Evolutionary conservation across 2,329 filamentous ascomycete species (phyloP).

Genomic region (Phaeosphaeriaceae sp.): DNA sequence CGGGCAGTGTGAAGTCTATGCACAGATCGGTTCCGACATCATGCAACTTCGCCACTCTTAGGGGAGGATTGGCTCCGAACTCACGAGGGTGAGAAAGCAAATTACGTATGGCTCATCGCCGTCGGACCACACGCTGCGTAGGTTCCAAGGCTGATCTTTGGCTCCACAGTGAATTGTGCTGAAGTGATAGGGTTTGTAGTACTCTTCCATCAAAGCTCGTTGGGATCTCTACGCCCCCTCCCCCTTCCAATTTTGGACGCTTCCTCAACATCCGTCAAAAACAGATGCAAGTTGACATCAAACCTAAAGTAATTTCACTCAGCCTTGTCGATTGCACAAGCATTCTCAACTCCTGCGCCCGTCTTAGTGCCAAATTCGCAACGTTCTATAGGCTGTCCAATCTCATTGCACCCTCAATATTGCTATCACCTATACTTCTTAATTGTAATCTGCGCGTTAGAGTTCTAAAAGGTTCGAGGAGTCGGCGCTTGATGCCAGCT

Average conservation of each 20-base stretch:
- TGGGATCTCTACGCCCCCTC: not conserved
- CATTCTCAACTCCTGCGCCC: slow-evolving; percentile 3
- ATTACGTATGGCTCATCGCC: not conserved
- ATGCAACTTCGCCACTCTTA: slow-evolving; percentile 4
- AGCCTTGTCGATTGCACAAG: slow-evolving; percentile 1
- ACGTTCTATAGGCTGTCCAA: slow-evolving; percentile 10
- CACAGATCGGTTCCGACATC: slow-evolving; percentile 2
- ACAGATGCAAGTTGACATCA: too few relatives aligned
- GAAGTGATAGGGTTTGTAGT: slow-evolving; percentile 1
- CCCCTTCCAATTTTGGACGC: not conserved
- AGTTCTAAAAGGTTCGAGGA: slow-evolving; percentile 6
- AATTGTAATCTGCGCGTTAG: slow-evolving; percentile 4
- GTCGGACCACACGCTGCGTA: not conserved
- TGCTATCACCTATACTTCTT: too few relatives aligned
- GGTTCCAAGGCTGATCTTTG: slow-evolving; percentile 1
- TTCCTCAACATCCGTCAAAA: not conserved
- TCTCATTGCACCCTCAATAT: too few relatives aligned
- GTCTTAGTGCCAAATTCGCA: slow-evolving; percentile 3
- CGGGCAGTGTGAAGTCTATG: not conserved
- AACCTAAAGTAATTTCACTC: slow-evolving; percentile 1
- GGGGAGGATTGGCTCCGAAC: not conserved
- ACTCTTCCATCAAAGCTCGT: slow-evolving; percentile 1
- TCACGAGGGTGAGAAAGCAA: too few relatives aligned
- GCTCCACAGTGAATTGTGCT: slow-evolving; percentile 2
- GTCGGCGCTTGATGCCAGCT: slow-evolving; percentile 8